Evolutionary conservation across 1,139 yeast genomes (phyloP).

Genomic region (Pichia sp.): DNA sequence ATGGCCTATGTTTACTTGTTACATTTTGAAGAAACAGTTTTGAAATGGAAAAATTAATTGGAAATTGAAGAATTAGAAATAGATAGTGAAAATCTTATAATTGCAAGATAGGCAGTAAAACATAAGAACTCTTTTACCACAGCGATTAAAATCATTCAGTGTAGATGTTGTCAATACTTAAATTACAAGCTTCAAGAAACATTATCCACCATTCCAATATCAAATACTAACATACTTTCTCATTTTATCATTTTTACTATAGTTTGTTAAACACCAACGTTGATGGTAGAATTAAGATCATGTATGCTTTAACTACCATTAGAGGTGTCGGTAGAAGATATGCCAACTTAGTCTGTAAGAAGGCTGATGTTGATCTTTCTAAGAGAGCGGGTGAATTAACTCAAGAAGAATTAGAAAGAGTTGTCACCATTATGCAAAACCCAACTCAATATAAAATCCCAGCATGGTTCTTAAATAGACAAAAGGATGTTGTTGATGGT

Average conservation of each 20-base stretch:
- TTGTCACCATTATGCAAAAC: constrained; percentile 99
- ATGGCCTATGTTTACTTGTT: too few relatives aligned
- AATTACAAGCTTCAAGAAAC: too few relatives aligned
- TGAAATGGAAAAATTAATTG: too few relatives aligned
- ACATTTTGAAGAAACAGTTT: too few relatives aligned
- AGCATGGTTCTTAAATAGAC: constrained; percentile 99
- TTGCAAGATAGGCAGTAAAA: too few relatives aligned
- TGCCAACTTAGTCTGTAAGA: constrained; percentile 99
- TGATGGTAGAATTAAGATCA: constrained; percentile 99
- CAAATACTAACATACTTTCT: constrained; percentile 17
- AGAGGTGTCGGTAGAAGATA: constrained; percentile 99
- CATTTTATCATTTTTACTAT: constrained; percentile 14
- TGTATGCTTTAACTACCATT: constrained; percentile 99
- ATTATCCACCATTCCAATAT: too few relatives aligned
- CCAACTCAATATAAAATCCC: constrained; percentile 99
- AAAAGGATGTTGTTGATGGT: constrained; percentile 97
- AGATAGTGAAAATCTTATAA: too few relatives aligned
- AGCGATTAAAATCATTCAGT: too few relatives aligned
- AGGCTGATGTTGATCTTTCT: constrained; percentile 97
- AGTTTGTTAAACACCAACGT: constrained; percentile 99
- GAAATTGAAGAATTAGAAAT: too few relatives aligned
- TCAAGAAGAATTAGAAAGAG: constrained; percentile 99
- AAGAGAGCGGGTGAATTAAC: constrained; percentile 99
- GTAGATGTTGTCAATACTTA: too few relatives aligned
- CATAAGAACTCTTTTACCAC: too few relatives aligned